Conservation (phyloP, 768 basidiomycete genomes). For the Phaeotremella skinneri region DNA sequence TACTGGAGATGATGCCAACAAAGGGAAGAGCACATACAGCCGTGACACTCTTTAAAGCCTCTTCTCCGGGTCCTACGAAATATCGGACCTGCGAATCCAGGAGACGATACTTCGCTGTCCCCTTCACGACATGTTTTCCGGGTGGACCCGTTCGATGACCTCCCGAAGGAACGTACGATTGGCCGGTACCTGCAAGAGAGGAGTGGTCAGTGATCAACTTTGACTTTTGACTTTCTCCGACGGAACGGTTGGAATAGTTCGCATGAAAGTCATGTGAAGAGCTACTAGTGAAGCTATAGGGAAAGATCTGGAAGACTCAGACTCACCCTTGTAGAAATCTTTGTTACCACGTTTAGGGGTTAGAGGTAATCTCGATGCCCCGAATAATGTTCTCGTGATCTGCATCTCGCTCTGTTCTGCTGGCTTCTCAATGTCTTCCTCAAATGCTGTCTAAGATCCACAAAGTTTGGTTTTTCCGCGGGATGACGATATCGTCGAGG, state of each 20-base stretch:
- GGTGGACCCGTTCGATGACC: slow-evolving; percentile 84
- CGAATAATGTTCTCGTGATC: slow-evolving; percentile 37
- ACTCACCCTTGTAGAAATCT: slow-evolving; percentile 91
- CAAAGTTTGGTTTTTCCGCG: too few species aligned
- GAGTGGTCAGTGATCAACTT: background rate
- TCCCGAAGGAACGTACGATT: slow-evolving; percentile 71
- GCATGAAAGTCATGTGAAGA: too few species aligned
- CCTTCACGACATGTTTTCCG: slow-evolving; percentile 73
- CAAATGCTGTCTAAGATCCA: too few species aligned
- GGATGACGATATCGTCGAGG: background rate
- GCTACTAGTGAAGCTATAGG: too few species aligned
- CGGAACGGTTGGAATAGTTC: too few species aligned
- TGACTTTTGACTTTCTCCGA: background rate
- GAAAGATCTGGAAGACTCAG: background rate
- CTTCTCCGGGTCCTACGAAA: slow-evolving; percentile 67
- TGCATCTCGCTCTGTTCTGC: slow-evolving; percentile 31
- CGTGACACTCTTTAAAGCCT: slow-evolving; percentile 35
- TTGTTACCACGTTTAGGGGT: slow-evolving; percentile 89
- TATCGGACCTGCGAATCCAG: slow-evolving; percentile 78
- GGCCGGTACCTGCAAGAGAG: slow-evolving; percentile 66
- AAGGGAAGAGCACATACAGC: background rate
- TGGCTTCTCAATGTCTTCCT: too few species aligned
- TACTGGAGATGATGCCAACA: background rate
- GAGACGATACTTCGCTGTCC: slow-evolving; percentile 72
- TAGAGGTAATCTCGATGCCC: slow-evolving; percentile 74